Evolutionary conservation across 2,329 filamentous ascomycete species (phyloP).

Genomic region (Colletotrichum graminicola): DNA sequence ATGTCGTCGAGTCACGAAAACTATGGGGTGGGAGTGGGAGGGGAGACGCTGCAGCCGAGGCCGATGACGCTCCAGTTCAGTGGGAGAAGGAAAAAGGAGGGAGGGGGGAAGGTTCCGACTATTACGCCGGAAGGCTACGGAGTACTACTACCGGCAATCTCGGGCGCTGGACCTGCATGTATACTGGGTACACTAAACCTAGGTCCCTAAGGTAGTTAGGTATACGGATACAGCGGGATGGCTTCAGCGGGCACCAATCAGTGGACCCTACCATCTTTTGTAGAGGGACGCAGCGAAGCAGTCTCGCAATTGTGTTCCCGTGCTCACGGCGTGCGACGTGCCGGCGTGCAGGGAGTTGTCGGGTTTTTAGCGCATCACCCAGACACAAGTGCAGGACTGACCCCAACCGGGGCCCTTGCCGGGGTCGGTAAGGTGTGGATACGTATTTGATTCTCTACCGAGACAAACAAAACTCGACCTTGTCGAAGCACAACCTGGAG

Average conservation of each 20-base stretch:
- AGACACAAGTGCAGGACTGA: slow-evolving; percentile 14
- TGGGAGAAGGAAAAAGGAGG: slow-evolving; percentile 12
- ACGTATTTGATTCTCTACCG: slow-evolving; percentile 39
- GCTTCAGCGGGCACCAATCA: slow-evolving; percentile 40
- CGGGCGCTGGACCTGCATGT: slow-evolving; percentile 30
- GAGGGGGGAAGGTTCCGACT: slow-evolving; percentile 22
- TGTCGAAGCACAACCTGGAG: slow-evolving; percentile 29
- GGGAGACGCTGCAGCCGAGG: slow-evolving; percentile 20
- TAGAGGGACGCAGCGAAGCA: slow-evolving; percentile 2
- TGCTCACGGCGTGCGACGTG: slow-evolving; percentile 1
- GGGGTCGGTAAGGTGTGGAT: slow-evolving; percentile 39
- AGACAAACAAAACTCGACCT: slow-evolving; percentile 42
- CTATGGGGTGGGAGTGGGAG: not conserved
- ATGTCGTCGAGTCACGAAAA: slow-evolving; percentile 26
- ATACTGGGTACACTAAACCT: not conserved
- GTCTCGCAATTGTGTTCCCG: slow-evolving; percentile 19
- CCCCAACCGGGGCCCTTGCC: slow-evolving; percentile 31
- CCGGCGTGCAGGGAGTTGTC: slow-evolving; percentile 30
- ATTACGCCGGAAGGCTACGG: slow-evolving; percentile 29
- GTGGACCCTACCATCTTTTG: slow-evolving; percentile 13
- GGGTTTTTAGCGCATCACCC: slow-evolving; percentile 37
- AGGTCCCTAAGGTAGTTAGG: not conserved
- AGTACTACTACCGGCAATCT: slow-evolving; percentile 7
- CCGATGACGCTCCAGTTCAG: slow-evolving; percentile 34
- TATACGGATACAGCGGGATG: not conserved